These are phyloP conservation scores for Nitzschia putrida DNA, from an alignment of 108 stramenopile genomes.

Conservation along the genomic window DNA sequence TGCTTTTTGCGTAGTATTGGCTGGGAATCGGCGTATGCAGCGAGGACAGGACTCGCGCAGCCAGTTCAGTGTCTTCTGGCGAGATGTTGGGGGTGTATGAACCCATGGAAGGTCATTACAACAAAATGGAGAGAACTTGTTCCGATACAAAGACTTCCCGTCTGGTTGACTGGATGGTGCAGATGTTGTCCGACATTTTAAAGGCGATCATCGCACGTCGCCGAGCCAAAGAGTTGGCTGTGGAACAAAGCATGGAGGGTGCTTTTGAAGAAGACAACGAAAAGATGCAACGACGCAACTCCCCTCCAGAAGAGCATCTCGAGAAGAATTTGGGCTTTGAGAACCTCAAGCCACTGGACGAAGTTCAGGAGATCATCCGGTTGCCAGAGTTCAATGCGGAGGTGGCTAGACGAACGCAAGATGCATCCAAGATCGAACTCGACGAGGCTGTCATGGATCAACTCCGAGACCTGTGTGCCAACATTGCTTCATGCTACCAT, in stretches of 20 bases:
- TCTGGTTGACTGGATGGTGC: constrained; percentile 24
- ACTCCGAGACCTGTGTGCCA: not conserved
- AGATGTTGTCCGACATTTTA: constrained; percentile 13
- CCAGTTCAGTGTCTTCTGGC: too few relatives aligned
- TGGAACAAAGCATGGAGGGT: not conserved
- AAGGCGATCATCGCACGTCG: constrained; percentile 18
- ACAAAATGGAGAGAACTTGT: too few relatives aligned
- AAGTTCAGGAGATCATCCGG: constrained; percentile 6
- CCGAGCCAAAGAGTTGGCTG: not conserved
- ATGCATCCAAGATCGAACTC: not conserved
- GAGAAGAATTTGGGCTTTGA: not conserved
- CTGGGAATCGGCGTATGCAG: too few relatives aligned
- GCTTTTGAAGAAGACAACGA: too few relatives aligned
- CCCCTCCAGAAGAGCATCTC: not conserved
- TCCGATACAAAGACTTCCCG: not conserved
- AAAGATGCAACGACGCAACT: too few relatives aligned
- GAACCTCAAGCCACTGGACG: not conserved
- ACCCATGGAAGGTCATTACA: too few relatives aligned
- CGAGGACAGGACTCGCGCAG: too few relatives aligned
- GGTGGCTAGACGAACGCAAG: not conserved
- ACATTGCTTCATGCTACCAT: not conserved
- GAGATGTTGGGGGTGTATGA: constrained; percentile 3
- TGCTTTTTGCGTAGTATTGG: too few relatives aligned
- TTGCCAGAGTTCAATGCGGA: not conserved
- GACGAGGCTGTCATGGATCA: not conserved